These are phyloP conservation scores for Pseudogymnoascus sp. DNA, from an alignment of 2,329 filamentous ascomycete species.

Conservation along the genomic window DNA sequence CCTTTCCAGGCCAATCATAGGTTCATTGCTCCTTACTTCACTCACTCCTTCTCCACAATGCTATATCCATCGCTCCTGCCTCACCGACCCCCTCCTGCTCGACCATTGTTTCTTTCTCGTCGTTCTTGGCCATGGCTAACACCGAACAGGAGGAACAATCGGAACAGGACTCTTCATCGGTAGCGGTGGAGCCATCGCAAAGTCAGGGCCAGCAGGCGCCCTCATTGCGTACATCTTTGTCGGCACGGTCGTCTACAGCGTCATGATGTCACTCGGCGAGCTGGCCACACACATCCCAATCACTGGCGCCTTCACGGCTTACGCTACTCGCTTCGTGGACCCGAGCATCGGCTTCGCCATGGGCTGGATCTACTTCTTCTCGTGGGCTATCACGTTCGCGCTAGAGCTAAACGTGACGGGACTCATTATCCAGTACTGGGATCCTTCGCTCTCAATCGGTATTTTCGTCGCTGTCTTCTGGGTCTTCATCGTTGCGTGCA, in stretches of 20 bases:
- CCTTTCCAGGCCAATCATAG: background rate
- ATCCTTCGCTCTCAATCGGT: constrained; percentile 50
- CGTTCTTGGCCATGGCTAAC: constrained; percentile 9
- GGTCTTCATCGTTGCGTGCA: constrained; percentile 58
- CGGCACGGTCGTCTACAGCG: constrained; percentile 63
- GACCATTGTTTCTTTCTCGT: background rate
- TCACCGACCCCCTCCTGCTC: background rate
- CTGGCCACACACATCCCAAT: constrained; percentile 74
- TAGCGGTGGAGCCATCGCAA: constrained; percentile 52
- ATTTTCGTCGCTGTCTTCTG: constrained; percentile 70
- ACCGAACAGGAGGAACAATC: constrained; percentile 48
- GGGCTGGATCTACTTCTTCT: constrained; percentile 81
- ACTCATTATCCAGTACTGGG: constrained; percentile 71
- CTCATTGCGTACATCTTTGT: constrained; percentile 63
- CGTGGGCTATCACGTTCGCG: constrained; percentile 64
- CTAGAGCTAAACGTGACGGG: constrained; percentile 66
- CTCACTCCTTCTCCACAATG: background rate
- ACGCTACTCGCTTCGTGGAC: constrained; percentile 67
- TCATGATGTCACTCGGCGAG: constrained; percentile 64
- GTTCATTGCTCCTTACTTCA: background rate
- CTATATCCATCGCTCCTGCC: background rate
- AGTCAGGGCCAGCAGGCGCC: constrained; percentile 56
- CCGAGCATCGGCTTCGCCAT: constrained; percentile 66
- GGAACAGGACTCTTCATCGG: constrained; percentile 68
- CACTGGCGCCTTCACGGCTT: constrained; percentile 66